Evolutionary conservation across 2,329 filamentous ascomycete genomes (phyloP).

Genomic region (Verticillium zaregamsianum): DNA sequence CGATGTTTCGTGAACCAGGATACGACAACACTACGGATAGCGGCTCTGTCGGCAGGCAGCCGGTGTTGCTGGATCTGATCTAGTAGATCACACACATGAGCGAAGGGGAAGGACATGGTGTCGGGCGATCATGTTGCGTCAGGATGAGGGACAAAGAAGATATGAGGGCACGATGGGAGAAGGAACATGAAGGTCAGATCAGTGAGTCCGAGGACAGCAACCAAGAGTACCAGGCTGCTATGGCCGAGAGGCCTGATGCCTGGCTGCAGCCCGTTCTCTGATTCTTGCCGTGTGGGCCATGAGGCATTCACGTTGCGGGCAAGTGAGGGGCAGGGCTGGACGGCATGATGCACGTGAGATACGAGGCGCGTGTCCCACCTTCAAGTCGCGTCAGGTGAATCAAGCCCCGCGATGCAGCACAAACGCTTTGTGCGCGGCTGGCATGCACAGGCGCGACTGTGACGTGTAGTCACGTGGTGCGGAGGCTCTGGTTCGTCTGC

Average conservation of each 20-base stretch:
- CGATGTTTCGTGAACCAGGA: slow-evolving; percentile 69
- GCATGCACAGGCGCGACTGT: slow-evolving; percentile 16
- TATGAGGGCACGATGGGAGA: neutral
- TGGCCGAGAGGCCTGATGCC: neutral
- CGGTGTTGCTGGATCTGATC: slow-evolving; percentile 55
- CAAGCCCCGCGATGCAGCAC: neutral
- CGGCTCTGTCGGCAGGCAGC: slow-evolving; percentile 21
- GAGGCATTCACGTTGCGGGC: neutral
- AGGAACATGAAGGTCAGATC: neutral
- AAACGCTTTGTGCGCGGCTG: neutral
- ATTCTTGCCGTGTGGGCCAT: neutral
- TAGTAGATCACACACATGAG: slow-evolving; percentile 69
- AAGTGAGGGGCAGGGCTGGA: neutral
- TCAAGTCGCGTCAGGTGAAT: neutral
- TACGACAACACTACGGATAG: slow-evolving; percentile 32
- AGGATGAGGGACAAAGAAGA: neutral
- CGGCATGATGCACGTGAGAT: neutral
- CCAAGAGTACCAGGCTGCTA: neutral
- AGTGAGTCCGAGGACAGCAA: neutral
- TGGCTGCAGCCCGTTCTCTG: neutral
- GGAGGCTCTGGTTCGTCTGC: slow-evolving; percentile 5
- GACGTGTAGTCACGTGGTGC: slow-evolving; percentile 27
- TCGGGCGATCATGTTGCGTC: neutral
- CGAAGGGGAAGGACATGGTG: slow-evolving; percentile 62
- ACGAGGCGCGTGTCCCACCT: neutral